Conservation (phyloP, 2,329 filamentous ascomycete genomes). For the Dothideomycetes sp. region DNA sequence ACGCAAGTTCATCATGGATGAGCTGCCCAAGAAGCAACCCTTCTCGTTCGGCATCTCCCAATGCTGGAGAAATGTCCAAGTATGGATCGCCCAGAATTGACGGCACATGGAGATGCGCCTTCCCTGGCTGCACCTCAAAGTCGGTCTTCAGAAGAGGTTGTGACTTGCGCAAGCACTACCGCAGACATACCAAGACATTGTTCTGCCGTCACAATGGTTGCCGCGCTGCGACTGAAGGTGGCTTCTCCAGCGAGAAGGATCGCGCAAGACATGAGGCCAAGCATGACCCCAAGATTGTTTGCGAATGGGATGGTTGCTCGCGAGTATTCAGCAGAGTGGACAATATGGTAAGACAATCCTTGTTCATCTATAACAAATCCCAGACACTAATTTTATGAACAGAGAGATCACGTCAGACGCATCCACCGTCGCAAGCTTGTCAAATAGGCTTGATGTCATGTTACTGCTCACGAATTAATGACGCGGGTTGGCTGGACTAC, state of each 20-base stretch:
- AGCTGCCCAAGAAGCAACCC: conserved; percentile 18
- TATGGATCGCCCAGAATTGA: conserved; percentile 37
- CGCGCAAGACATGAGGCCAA: conserved; percentile 53
- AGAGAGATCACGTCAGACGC: conserved; percentile 21
- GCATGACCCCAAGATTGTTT: conserved; percentile 51
- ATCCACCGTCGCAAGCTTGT: conserved; percentile 16
- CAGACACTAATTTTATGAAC: conserved; percentile 8
- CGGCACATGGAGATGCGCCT: conserved; percentile 49
- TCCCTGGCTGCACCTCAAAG: conserved; percentile 50
- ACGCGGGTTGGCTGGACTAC: background rate
- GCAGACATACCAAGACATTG: conserved; percentile 52
- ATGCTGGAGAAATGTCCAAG: conserved; percentile 25
- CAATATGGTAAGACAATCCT: conserved; percentile 45
- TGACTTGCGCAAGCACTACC: conserved; percentile 54
- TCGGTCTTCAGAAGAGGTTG: conserved; percentile 51
- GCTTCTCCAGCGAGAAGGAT: conserved; percentile 56
- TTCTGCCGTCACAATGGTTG: conserved; percentile 52
- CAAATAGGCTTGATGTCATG: background rate
- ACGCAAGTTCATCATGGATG: conserved; percentile 22
- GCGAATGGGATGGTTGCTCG: conserved; percentile 49
- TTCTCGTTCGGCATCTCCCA: conserved; percentile 25
- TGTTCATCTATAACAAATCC: background rate
- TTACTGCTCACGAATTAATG: conserved; percentile 4
- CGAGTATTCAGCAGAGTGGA: conserved; percentile 52
- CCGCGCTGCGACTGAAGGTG: conserved; percentile 46